Base-by-base conservation (phyloP, 495 filamentous ascomycete genomes). In the Annulohypoxylon moriforme region DNA sequence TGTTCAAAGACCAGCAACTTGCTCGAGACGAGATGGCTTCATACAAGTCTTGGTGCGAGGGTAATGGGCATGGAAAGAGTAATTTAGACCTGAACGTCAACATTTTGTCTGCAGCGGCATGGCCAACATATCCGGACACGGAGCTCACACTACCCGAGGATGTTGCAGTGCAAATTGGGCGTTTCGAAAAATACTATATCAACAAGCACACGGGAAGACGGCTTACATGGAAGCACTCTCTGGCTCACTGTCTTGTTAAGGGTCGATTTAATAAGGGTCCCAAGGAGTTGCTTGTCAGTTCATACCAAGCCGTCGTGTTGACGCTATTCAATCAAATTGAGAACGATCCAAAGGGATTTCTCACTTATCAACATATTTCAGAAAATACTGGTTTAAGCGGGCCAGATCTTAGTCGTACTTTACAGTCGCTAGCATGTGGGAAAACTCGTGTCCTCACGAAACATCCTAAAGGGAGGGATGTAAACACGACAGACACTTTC, bases 1-100 rank as follows among this genome's bases (percentile, higher is more conserved):
- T 99, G 96, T 98, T 99, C 84, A 97, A 97, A 75, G 96, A 99
- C 74, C 92, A 98, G 79, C 94, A 97, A 68, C 85, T 98, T 58
- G 91, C 91, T 11, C 88, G 89, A 34, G 94, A 97, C 64, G 93
- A 96, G 74, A 94, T 97, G 85, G 64, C 78, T 4, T 89, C 91
- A 0, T 98, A 94, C 82, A 94, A 86, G 67, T 72, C 75, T 18
- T 84, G 78, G 80, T 38, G 78, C 53, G 68, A 79, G 56, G 78
- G 77, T 40, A 82, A 75, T 11, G 80, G 88, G 65, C 81, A 84
- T 24, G 77, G 84, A 16, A 85, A 82, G 38, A 78, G 83, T 33
- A 76, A 81, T n/a, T 71, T 97, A 22, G 95, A 97, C 78, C 86
- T 98, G 36, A 90, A 85, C 71, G 96, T 97, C 72, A 96, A 86